A percentile compares a stretch with the other conserved stretches of the same genome.
These are phyloP conservation scores for Teratosphaeria pseudoeucalypti DNA, from an alignment of 2,329 filamentous ascomycete genomes.

Conservation along the genomic window DNA sequence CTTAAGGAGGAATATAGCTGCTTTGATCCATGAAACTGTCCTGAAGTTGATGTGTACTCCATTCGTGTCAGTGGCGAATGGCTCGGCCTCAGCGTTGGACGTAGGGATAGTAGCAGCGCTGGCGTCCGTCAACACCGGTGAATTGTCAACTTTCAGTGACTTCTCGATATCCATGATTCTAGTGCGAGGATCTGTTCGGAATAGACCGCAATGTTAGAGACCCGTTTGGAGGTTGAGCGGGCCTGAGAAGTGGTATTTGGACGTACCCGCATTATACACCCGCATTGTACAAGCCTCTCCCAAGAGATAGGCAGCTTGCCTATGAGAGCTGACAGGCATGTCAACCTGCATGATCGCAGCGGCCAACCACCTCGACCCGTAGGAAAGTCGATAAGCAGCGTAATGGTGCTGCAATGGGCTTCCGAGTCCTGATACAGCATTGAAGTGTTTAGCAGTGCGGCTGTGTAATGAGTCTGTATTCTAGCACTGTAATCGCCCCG, in stretches of 20 bases:
- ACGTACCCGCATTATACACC: background rate
- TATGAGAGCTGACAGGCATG: background rate
- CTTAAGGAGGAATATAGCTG: conserved; percentile 10
- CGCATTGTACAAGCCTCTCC: conserved; percentile 69
- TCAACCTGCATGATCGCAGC: background rate
- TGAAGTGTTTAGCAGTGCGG: background rate
- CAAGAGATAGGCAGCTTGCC: conserved; percentile 56
- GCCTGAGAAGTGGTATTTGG: conserved; percentile 23
- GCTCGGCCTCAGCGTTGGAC: conserved; percentile 1
- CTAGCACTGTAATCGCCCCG: no score
- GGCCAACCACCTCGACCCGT: background rate
- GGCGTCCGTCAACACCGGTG: background rate
- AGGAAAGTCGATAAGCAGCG: background rate
- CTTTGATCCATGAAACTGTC: conserved; percentile 9
- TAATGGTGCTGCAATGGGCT: background rate
- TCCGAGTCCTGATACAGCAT: background rate
- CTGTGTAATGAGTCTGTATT: background rate
- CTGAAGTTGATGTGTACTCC: conserved; percentile 6
- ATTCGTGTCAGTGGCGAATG: conserved; percentile 5
- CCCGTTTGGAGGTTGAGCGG: conserved; percentile 46
- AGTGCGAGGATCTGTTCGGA: background rate
- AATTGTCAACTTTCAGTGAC: background rate
- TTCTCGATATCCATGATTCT: background rate
- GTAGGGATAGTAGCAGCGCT: background rate
- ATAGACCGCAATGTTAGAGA: background rate